Base-by-base conservation (phyloP, 2,329 filamentous ascomycete species). In the Cercospora canescens region DNA sequence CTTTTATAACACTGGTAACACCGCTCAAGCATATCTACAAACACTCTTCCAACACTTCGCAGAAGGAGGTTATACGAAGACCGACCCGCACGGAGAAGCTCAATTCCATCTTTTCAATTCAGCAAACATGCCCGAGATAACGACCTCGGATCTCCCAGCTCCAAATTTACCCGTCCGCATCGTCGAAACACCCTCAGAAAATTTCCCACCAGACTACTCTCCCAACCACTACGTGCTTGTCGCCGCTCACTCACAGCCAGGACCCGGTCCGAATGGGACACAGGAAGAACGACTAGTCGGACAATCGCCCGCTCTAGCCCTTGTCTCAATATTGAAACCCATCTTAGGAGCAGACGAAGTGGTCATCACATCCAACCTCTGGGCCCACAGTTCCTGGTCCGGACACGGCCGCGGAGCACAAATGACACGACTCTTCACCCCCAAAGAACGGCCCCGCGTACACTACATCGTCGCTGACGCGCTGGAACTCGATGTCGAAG, bases 201-300 rank as follows among this genome's bases (percentile, higher is more conserved):
- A 60, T 3, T 56, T 62, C 39, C 21, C 28, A 1, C 16, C 18
- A 35, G 37, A 61, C 3, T 21, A 24, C 21, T 21, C 28, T 30
- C 24, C 9, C 6, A 24, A 16, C 14, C 26, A 14, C 21, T 65
- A 54, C 45, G 54, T 67, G 2, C 62, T 67, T 8, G 63, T 65
- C 8, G 66, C 62, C 21, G 62, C 66, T 1, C 63, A 67, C 30
- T 58, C 62, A 7, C 57, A 67, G 32, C 66, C 62, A 14, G 66
- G 66, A n/a, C 66, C 66, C 5, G 66, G 66, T 0, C 62, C 66
- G 8, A 59, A 55, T 6, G 62, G 66, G n/a, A 67, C 66, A 2
- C 66, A 67, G 50, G 66, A 67, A 60, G 66, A 65, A 30, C 55
- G 63, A 12, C 52, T 68, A 6, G 60, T 68, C 2, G 66, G 66